Evolutionary conservation across 2,329 filamentous ascomycete species (phyloP).

Genomic region (Penicillium sp.): DNA sequence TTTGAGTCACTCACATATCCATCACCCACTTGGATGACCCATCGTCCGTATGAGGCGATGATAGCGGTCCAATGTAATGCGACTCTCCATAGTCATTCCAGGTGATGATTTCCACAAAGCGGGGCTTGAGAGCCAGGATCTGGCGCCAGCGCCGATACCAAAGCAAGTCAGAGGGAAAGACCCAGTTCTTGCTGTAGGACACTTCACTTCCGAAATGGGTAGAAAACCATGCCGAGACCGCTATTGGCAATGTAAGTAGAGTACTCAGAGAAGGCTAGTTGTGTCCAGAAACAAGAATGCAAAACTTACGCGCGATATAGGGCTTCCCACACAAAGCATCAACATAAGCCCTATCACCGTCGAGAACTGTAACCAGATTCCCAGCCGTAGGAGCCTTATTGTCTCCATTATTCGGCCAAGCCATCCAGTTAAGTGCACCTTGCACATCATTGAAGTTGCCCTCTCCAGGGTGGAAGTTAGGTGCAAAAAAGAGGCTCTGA

Average conservation of each 20-base stretch:
- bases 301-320: conserved; percentile 51
- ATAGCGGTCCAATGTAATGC: conserved; percentile 55
- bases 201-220: conserved; percentile 51
- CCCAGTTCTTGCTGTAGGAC: conserved; percentile 55
- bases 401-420: conserved; percentile 45
- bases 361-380: conserved; percentile 42
- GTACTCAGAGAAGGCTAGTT: background rate
- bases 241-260: conserved; percentile 18
- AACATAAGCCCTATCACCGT: conserved; percentile 38
- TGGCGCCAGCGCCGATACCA: conserved; percentile 48
- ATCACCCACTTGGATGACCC: conserved; percentile 52
- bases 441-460: conserved; percentile 42
- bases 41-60: conserved; percentile 40
- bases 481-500: conserved; percentile 50
- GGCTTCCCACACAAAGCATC: conserved; percentile 40
- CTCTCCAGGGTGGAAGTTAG: conserved; percentile 51
- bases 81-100: conserved; percentile 59
- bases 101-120: conserved; percentile 51
- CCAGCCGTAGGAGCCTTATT: conserved; percentile 52
- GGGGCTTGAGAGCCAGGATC: conserved; percentile 47
- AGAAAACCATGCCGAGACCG: conserved; percentile 54
- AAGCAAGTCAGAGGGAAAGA: conserved; percentile 47
- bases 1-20: conserved; percentile 42
- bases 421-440: conserved; percentile 47
- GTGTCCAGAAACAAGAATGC: background rate